A percentile compares a stretch with the other conserved stretches of the same genome.
Evolutionary conservation across 1,284 basidiomycete genomes (phyloP).

Genomic region (Leccinum huronense): DNA sequence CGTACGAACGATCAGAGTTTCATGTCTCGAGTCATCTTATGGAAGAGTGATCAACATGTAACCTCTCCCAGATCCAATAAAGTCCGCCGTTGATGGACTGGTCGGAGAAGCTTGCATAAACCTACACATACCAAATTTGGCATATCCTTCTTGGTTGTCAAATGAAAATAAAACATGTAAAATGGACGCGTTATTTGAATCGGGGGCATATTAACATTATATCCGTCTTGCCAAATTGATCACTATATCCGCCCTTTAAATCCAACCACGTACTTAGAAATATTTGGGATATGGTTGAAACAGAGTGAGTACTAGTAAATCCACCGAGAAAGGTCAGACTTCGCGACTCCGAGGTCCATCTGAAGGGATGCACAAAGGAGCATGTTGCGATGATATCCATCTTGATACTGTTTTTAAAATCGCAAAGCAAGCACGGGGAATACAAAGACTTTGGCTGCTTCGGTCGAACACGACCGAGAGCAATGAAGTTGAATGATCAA

Average conservation of each 20-base stretch:
- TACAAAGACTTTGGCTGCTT: background rate
- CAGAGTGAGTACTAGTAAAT: background rate
- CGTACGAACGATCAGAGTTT: background rate
- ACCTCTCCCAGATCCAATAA: background rate
- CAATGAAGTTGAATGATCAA: constrained; percentile 31
- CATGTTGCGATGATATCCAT: background rate
- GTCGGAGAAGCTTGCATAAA: constrained; percentile 5
- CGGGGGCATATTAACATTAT: background rate
- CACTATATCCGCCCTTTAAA: background rate
- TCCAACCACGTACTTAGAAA: background rate
- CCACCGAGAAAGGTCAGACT: background rate
- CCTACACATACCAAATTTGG: constrained; percentile 36
- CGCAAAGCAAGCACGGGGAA: background rate
- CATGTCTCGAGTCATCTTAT: background rate
- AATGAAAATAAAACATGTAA: constrained; percentile 1
- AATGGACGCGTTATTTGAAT: background rate
- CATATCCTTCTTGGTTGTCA: constrained; percentile 8
- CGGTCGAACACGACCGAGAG: constrained; percentile 21
- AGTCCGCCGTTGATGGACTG: background rate
- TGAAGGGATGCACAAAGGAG: background rate
- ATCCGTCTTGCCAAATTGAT: background rate
- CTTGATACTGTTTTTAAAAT: background rate
- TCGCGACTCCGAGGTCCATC: background rate
- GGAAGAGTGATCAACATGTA: background rate
- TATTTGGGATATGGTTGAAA: background rate